Conservation (phyloP, 192 early-diverging fungal species). For the Entrophospora sp. region DNA sequence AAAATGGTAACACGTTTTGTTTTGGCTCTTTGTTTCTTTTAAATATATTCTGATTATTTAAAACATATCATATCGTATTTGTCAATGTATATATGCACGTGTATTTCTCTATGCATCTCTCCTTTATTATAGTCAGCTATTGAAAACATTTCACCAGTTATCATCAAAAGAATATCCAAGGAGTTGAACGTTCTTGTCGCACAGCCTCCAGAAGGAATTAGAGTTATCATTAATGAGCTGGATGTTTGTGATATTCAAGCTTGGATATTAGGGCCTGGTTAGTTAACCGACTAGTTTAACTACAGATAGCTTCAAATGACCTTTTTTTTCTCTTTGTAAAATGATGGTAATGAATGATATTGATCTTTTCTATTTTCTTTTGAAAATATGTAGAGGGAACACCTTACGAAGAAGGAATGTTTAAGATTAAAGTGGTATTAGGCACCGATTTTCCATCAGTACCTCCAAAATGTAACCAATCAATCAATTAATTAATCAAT, state of each 20-base stretch:
- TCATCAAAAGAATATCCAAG: conserved; percentile 43
- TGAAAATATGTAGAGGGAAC: conserved; percentile 70
- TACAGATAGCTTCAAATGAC: no score
- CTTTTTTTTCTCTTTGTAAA: no score
- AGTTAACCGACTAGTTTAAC: no score
- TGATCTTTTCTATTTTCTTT: no score
- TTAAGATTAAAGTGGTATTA: conserved; percentile 63
- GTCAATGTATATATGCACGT: no score
- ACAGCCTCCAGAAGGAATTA: conserved; percentile 77
- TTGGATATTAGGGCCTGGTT: conserved; percentile 73
- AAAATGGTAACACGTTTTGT: no score
- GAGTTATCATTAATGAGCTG: conserved; percentile 59
- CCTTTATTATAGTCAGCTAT: conserved; percentile 24
- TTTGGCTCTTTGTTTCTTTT: no score
- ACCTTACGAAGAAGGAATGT: conserved; percentile 75
- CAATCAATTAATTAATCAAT: no score
- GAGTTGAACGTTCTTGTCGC: conserved; percentile 48
- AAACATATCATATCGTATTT: no score
- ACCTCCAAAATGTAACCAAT: conserved; percentile 79
- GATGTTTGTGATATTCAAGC: conserved; percentile 76
- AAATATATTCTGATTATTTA: no score
- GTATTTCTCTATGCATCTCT: no score
- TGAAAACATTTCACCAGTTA: conserved; percentile 34
- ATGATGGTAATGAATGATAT: no score
- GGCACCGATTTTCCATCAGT: conserved; percentile 67